These are phyloP conservation scores for Isoetes taiwanensis DNA, from an alignment of 75 land plant genomes.

Conservation along the genomic window DNA sequence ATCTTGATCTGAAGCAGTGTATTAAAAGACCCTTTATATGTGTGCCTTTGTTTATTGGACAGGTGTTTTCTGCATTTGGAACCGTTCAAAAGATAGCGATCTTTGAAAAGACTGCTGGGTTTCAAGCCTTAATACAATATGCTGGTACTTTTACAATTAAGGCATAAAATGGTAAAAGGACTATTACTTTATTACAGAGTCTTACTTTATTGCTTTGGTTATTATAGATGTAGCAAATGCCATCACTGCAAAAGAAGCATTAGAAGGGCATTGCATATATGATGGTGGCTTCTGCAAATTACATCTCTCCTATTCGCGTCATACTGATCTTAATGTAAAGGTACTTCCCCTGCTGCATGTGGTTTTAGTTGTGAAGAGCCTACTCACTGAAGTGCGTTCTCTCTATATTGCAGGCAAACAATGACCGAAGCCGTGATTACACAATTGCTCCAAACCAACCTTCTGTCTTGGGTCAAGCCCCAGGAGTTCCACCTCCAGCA, in stretches of 20 bases:
- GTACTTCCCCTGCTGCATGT: slow-evolving; percentile 24
- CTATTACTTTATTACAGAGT: not conserved
- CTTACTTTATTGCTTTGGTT: not conserved
- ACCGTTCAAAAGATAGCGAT: slow-evolving; percentile 81
- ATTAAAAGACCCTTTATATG: not conserved
- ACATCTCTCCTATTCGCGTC: slow-evolving; percentile 68
- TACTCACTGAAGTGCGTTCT: not conserved
- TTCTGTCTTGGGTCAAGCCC: slow-evolving; percentile 34
- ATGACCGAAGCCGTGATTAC: slow-evolving; percentile 64
- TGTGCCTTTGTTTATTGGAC: not conserved
- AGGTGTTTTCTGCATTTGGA: slow-evolving; percentile 87
- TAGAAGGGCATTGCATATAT: slow-evolving; percentile 82
- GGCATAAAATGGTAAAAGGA: not conserved
- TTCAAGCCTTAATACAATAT: slow-evolving; percentile 79
- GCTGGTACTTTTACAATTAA: slow-evolving; percentile 36
- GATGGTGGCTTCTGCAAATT: slow-evolving; percentile 85
- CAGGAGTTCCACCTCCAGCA: slow-evolving; percentile 10
- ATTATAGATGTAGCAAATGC: slow-evolving; percentile 51
- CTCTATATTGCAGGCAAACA: slow-evolving; percentile 40
- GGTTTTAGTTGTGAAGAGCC: not conserved
- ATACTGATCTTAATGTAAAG: slow-evolving; percentile 74
- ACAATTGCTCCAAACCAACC: slow-evolving; percentile 39
- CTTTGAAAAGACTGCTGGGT: slow-evolving; percentile 87
- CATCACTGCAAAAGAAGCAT: slow-evolving; percentile 54
- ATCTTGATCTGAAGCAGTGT: not conserved